These are phyloP conservation scores for Chenopodium suecicum DNA, from an alignment of 148 eudicot species.

Conservation along the genomic window DNA sequence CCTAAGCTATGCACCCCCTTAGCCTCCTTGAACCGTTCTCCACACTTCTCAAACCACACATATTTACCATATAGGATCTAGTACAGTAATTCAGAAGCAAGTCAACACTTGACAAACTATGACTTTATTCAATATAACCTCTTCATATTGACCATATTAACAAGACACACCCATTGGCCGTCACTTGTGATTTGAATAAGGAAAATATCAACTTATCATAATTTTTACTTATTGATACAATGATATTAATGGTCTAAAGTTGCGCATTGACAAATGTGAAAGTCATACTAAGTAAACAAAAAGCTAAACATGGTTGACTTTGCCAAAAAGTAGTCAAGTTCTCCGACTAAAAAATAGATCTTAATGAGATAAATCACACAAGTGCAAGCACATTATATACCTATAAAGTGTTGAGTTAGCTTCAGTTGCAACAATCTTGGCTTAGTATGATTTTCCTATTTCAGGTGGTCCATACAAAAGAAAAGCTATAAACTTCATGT, in stretches of 20 bases:
- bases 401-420: slow-evolving; percentile 97
- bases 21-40: no score
- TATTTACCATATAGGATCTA: neutral
- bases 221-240: no score
- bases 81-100: neutral
- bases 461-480: slow-evolving; percentile 98
- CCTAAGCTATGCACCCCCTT: no score
- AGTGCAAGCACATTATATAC: slow-evolving; percentile 29
- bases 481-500: slow-evolving; percentile 45
- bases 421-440: slow-evolving; percentile 99
- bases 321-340: neutral
- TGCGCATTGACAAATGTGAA: no score
- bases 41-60: neutral
- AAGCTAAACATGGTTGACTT: neutral
- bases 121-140: neutral
- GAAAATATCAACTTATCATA: no score
- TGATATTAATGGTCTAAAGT: no score
- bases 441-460: slow-evolving; percentile 94
- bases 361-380: neutral
- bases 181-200: no score
- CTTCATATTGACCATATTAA: no score
- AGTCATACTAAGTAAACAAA: no score
- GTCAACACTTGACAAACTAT: neutral
- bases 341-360: neutral
- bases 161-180: no score